A percentile compares a stretch with the other conserved stretches of the same genome.
Evolutionary conservation across 805 yeast species (phyloP).

Genomic region (Yarrowia deformans): DNA sequence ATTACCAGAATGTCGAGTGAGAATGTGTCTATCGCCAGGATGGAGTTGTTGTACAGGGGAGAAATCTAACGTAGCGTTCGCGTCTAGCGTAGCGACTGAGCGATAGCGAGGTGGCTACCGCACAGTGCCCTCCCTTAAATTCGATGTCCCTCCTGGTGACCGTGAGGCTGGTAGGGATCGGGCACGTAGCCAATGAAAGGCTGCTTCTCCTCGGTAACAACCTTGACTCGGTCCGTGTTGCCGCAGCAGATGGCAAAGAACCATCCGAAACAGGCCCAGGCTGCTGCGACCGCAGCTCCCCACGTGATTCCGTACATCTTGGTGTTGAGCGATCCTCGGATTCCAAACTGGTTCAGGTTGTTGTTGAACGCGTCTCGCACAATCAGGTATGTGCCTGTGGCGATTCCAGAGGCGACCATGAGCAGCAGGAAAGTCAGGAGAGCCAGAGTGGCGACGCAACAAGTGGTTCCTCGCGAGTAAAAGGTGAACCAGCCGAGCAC

Average conservation of each 20-base stretch:
- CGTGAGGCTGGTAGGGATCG: slow-evolving; percentile 39
- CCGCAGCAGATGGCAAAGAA: slow-evolving; percentile 56
- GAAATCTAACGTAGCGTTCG: too few species aligned
- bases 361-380: slow-evolving; percentile 62
- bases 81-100: too few species aligned
- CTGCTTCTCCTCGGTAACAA: slow-evolving; percentile 45
- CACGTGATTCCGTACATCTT: slow-evolving; percentile 66
- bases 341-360: slow-evolving; percentile 59
- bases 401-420: slow-evolving; percentile 59
- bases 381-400: slow-evolving; percentile 67
- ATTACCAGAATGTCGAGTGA: slow-evolving; percentile 6
- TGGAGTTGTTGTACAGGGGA: background rate
- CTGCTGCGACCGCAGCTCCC: slow-evolving; percentile 63
- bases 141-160: slow-evolving; percentile 21
- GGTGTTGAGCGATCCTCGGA: slow-evolving; percentile 59
- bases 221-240: slow-evolving; percentile 42
- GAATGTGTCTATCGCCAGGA: background rate
- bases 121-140: background rate
- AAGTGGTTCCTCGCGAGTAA: slow-evolving; percentile 57
- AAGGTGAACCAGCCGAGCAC: slow-evolving; percentile 57
- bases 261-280: slow-evolving; percentile 56
- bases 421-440: slow-evolving; percentile 49
- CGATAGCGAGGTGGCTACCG: too few species aligned
- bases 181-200: slow-evolving; percentile 48
- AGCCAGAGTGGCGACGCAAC: slow-evolving; percentile 57